Evolutionary conservation across 2,329 filamentous ascomycete genomes (phyloP).

Genomic region (Saccharata proteae): DNA sequence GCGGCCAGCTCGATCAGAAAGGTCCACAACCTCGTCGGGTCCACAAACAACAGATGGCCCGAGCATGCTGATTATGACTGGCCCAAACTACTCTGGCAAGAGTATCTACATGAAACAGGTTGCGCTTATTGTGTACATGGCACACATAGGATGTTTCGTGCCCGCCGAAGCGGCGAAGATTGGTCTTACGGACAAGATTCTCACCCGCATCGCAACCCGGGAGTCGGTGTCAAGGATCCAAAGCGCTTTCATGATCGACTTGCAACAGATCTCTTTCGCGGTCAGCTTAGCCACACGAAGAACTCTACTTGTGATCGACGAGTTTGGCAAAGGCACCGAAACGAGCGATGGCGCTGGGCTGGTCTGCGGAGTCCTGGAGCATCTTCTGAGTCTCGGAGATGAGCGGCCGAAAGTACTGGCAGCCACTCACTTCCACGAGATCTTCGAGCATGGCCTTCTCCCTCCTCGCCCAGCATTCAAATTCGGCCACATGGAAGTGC

Average conservation of each 20-base stretch:
- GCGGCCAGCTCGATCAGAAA: neutral
- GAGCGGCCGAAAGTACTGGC: slow-evolving; percentile 45
- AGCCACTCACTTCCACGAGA: slow-evolving; percentile 58
- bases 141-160: slow-evolving; percentile 82
- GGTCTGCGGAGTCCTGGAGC: slow-evolving; percentile 47
- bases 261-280: slow-evolving; percentile 74
- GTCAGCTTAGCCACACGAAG: slow-evolving; percentile 61
- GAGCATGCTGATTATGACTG: slow-evolving; percentile 71
- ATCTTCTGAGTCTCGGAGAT: slow-evolving; percentile 38
- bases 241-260: slow-evolving; percentile 65
- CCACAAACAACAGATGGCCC: slow-evolving; percentile 27
- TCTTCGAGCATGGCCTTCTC: slow-evolving; percentile 55
- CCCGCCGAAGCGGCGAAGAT: slow-evolving; percentile 66
- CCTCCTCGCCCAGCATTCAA: slow-evolving; percentile 36
- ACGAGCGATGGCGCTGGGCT: slow-evolving; percentile 52
- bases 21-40: neutral
- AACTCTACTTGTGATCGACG: slow-evolving; percentile 81
- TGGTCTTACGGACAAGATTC: slow-evolving; percentile 82
- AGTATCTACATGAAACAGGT: slow-evolving; percentile 92
- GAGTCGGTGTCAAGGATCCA: slow-evolving; percentile 54
- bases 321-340: slow-evolving; percentile 67
- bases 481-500: slow-evolving; percentile 63
- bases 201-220: slow-evolving; percentile 71
- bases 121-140: slow-evolving; percentile 80
- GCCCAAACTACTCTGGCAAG: slow-evolving; percentile 94